Conservation (phyloP, 2,329 filamentous ascomycete genomes). For the Arthrobotrys sinensis region DNA sequence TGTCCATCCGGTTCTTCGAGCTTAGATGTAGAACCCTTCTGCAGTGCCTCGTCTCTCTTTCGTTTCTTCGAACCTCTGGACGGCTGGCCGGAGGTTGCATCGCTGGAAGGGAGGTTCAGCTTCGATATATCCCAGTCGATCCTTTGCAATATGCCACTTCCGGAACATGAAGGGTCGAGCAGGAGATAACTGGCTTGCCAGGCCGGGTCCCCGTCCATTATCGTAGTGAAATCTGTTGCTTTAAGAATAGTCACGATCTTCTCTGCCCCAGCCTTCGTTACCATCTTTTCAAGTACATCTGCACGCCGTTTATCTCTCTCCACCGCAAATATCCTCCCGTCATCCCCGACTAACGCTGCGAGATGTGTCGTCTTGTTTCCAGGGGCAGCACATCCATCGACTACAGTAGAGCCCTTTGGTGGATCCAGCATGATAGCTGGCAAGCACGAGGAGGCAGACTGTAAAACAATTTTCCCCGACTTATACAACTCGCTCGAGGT, state of each 20-base stretch:
- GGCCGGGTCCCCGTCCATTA: slow-evolving; percentile 72
- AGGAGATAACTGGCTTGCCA: slow-evolving; percentile 84
- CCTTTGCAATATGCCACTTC: slow-evolving; percentile 91
- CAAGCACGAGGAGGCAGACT: slow-evolving; percentile 98
- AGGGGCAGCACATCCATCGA: slow-evolving; percentile 95
- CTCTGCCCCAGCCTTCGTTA: slow-evolving; percentile 80
- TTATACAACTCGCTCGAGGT: slow-evolving; percentile 77
- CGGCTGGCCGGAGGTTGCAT: slow-evolving; percentile 29
- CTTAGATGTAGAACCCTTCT: slow-evolving; percentile 39
- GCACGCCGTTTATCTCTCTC: slow-evolving; percentile 82
- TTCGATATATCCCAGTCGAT: slow-evolving; percentile 61
- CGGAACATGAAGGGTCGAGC: slow-evolving; percentile 94
- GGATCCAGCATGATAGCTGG: slow-evolving; percentile 89
- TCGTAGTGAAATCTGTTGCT: slow-evolving; percentile 85
- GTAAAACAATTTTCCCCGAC: slow-evolving; percentile 84
- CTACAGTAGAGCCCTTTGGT: slow-evolving; percentile 79
- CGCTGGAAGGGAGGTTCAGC: slow-evolving; percentile 32
- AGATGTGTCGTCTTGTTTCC: slow-evolving; percentile 98
- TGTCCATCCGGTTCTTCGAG: slow-evolving; percentile 67
- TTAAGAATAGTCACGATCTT: slow-evolving; percentile 77
- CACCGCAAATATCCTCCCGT: slow-evolving; percentile 79
- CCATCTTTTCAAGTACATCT: slow-evolving; percentile 86
- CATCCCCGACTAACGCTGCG: slow-evolving; percentile 77
- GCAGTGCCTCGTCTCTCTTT: slow-evolving; percentile 60
- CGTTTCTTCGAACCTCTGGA: slow-evolving; percentile 22